phyloP scores from a whole-genome alignment of 2,329 filamentous ascomycete species.

The Fusarium brevicatenulatum region DNA sequence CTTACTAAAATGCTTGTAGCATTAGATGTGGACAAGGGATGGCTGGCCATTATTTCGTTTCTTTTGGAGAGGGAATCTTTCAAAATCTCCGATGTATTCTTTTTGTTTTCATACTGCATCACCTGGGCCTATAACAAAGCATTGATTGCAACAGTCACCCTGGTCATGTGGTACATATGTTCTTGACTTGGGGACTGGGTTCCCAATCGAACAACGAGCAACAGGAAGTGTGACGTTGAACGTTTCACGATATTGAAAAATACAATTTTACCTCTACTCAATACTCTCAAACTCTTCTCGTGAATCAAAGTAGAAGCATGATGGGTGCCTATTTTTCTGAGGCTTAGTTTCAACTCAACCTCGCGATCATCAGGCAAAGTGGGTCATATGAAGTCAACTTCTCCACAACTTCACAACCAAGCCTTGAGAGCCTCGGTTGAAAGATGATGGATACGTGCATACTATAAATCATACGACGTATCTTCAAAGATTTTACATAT shows the following conservation, averaged over 20 bases:
- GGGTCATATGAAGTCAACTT: slow-evolving; percentile 14
- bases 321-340: not conserved
- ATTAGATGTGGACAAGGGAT: slow-evolving; percentile 13
- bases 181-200: slow-evolving; percentile 11
- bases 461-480: not conserved
- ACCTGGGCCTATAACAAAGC: slow-evolving; percentile 18
- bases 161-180: slow-evolving; percentile 3
- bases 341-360: slow-evolving; percentile 8
- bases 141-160: slow-evolving; percentile 32
- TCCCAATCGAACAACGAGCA: slow-evolving; percentile 14
- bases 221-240: slow-evolving; percentile 28
- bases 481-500: not conserved
- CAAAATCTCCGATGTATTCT: slow-evolving; percentile 11
- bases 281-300: not conserved
- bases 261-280: slow-evolving; percentile 20
- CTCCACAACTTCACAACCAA: slow-evolving; percentile 1
- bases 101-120: not conserved
- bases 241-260: slow-evolving; percentile 38
- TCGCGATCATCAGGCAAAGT: slow-evolving; percentile 21
- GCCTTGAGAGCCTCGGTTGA: not conserved
- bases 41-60: slow-evolving; percentile 36
- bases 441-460: not conserved
- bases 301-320: not conserved
- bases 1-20: slow-evolving; percentile 15
- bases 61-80: slow-evolving; percentile 15